These are phyloP conservation scores for Sistotremastrum suecicum DNA, from an alignment of 768 basidiomycete genomes.

Conservation along the genomic window DNA sequence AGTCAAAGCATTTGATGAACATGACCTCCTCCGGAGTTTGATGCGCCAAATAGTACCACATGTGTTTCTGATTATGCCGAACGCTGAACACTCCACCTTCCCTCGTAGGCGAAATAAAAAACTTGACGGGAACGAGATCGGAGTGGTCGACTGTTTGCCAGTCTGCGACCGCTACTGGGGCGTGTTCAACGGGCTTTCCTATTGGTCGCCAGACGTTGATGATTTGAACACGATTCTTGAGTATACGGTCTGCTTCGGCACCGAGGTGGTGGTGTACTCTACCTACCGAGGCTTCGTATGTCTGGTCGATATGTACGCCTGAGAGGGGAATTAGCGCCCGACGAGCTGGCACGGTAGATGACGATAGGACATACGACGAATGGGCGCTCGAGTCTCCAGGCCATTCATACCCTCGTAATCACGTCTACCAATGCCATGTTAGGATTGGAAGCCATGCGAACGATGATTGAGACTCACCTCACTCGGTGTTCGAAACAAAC, in stretches of 20 bases:
- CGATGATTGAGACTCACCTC: slow-evolving; percentile 13
- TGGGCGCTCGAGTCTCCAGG: slow-evolving; percentile 12
- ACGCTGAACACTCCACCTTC: slow-evolving; percentile 23
- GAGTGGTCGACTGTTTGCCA: slow-evolving; percentile 22
- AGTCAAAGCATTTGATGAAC: slow-evolving; percentile 33
- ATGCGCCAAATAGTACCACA: slow-evolving; percentile 25
- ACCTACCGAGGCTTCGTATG: slow-evolving; percentile 18
- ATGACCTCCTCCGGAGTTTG: slow-evolving; percentile 26
- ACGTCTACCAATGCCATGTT: not conserved
- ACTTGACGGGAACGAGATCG: slow-evolving; percentile 23
- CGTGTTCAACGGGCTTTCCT: slow-evolving; percentile 22
- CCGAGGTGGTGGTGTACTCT: slow-evolving; percentile 26
- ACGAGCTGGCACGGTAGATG: too few species aligned
- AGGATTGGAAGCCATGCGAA: not conserved
- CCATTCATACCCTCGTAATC: not conserved
- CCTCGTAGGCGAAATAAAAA: slow-evolving; percentile 19
- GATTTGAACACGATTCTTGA: slow-evolving; percentile 27
- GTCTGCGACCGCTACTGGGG: slow-evolving; percentile 28
- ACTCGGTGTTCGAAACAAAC: slow-evolving; percentile 33
- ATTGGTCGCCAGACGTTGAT: slow-evolving; percentile 37
- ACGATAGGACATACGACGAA: slow-evolving; percentile 18
- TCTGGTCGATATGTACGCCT: slow-evolving; percentile 35
- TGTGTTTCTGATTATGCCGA: slow-evolving; percentile 21
- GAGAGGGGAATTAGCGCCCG: not conserved
- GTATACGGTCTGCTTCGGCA: slow-evolving; percentile 26